phyloP scores from a whole-genome alignment of 2,329 filamentous ascomycete genomes.

The Podosphaera xanthii region DNA sequence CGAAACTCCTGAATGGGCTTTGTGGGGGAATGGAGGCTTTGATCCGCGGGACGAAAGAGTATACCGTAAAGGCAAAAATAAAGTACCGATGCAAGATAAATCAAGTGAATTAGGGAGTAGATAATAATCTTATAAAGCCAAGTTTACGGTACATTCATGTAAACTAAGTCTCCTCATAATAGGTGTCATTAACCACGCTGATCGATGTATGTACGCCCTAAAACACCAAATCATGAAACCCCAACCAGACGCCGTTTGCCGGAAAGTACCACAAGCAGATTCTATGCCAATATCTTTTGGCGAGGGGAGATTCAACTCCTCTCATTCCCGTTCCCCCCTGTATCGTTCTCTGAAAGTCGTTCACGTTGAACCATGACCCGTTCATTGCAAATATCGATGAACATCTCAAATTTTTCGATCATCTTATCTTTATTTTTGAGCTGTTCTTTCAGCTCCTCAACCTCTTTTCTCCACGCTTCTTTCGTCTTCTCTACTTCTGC shows the following conservation, averaged over 20 bases:
- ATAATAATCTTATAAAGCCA: background rate
- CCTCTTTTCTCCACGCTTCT: conserved; percentile 30
- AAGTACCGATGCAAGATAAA: conserved; percentile 3
- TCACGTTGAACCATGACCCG: conserved; percentile 40
- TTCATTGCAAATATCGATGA: conserved; percentile 46
- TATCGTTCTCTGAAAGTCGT: conserved; percentile 20
- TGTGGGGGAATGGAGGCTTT: conserved; percentile 86
- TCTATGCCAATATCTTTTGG: background rate
- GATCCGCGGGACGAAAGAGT: conserved; percentile 77
- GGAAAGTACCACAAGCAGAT: no score
- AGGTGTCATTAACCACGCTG: background rate
- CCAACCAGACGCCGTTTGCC: background rate
- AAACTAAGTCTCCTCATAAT: background rate
- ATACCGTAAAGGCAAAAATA: conserved; percentile 52
- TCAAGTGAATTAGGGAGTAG: background rate
- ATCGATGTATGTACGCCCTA: background rate
- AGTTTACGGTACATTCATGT: background rate
- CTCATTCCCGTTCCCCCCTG: background rate
- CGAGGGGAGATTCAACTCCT: background rate
- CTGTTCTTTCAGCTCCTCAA: conserved; percentile 33
- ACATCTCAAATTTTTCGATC: conserved; percentile 43
- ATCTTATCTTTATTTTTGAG: conserved; percentile 39
- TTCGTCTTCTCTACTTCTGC: conserved; percentile 35
- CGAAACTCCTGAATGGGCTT: conserved; percentile 78
- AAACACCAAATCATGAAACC: background rate